These are phyloP conservation scores for Ogataea trehalophila DNA, from an alignment of 805 yeast species.

Conservation along the genomic window DNA sequence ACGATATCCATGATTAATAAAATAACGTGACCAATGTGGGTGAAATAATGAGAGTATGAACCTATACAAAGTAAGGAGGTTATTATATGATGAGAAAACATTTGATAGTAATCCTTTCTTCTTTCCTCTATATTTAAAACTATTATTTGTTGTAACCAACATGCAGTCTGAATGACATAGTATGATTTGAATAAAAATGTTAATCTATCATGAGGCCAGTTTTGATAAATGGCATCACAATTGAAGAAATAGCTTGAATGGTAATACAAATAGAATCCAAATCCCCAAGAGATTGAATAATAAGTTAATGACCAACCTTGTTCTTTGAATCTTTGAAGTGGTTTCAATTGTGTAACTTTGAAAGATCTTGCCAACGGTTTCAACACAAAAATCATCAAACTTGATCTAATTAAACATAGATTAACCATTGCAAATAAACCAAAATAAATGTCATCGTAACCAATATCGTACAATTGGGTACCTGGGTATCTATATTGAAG, in stretches of 20 bases:
- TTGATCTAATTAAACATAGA: slow-evolving; percentile 53
- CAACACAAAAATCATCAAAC: slow-evolving; percentile 53
- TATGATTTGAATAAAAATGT: slow-evolving; percentile 52
- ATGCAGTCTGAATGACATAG: slow-evolving; percentile 67
- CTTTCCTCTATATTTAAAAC: slow-evolving; percentile 72
- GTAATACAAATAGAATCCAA: slow-evolving; percentile 55
- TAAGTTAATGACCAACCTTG: slow-evolving; percentile 76
- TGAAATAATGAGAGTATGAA: slow-evolving; percentile 67
- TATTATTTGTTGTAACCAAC: slow-evolving; percentile 77
- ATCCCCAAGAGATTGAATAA: slow-evolving; percentile 47
- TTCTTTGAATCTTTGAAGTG: slow-evolving; percentile 70
- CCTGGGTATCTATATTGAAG: slow-evolving; percentile 35
- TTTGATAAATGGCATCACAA: slow-evolving; percentile 52
- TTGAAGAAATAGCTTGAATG: slow-evolving; percentile 56
- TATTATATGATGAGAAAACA: slow-evolving; percentile 85
- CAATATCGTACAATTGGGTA: slow-evolving; percentile 45
- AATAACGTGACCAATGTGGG: slow-evolving; percentile 74
- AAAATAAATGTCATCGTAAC: slow-evolving; percentile 49
- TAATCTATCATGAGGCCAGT: slow-evolving; percentile 73
- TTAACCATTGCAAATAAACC: slow-evolving; percentile 51
- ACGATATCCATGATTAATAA: slow-evolving; percentile 78
- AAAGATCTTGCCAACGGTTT: slow-evolving; percentile 48
- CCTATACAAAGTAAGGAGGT: slow-evolving; percentile 65
- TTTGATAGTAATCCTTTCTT: slow-evolving; percentile 79
- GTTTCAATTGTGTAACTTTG: slow-evolving; percentile 44